phyloP scores from a whole-genome alignment of 306 rosid species.

The Cucurbita ficifolia region DNA sequence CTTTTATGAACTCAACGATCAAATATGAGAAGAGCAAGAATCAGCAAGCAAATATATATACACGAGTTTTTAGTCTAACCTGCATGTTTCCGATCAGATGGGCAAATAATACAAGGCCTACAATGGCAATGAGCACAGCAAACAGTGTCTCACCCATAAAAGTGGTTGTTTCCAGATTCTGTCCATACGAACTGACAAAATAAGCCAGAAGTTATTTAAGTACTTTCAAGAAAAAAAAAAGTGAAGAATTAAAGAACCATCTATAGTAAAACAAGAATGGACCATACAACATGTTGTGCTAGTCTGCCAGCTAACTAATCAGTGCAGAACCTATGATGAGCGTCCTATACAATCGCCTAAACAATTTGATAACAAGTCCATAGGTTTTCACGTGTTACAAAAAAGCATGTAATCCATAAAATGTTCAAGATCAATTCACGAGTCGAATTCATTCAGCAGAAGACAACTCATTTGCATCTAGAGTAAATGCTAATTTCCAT shows the following conservation, averaged over 20 bases:
- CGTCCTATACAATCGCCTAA: background rate
- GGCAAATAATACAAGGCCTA: slow-evolving; percentile 90
- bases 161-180: slow-evolving; percentile 68
- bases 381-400: background rate
- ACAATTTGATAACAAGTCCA: background rate
- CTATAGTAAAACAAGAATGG: background rate
- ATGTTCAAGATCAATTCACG: background rate
- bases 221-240: background rate
- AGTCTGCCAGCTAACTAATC: background rate
- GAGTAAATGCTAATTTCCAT: background rate
- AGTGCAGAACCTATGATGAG: background rate
- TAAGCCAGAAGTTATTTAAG: background rate
- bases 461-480: background rate
- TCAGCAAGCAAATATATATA: too few species aligned
- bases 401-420: background rate
- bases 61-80: slow-evolving; percentile 13
- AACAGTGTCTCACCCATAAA: slow-evolving; percentile 89
- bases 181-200: slow-evolving; percentile 86
- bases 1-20: background rate
- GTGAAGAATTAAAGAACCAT: background rate
- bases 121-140: slow-evolving; percentile 83
- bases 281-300: background rate
- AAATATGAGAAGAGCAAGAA: too few species aligned
- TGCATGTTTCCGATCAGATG: slow-evolving; percentile 99
- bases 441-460: background rate